Conservation (phyloP, 2,329 filamentous ascomycete genomes). For the Fusarium sp. region DNA sequence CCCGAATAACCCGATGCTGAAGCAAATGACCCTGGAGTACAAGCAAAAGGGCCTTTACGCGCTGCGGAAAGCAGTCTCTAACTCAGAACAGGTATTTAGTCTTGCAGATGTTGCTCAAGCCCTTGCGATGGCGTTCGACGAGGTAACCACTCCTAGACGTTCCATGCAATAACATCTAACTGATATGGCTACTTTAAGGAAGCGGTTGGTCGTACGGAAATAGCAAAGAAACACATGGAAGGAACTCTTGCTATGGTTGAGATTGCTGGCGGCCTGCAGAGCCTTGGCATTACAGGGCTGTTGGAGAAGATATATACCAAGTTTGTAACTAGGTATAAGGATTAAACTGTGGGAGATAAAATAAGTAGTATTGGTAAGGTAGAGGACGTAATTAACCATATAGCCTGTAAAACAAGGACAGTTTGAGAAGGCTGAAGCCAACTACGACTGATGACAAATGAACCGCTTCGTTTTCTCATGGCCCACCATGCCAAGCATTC, state of each 20-base stretch:
- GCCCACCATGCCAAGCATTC: neutral
- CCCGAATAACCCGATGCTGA: neutral
- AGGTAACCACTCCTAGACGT: neutral
- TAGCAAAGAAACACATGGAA: neutral
- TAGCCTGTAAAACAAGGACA: too few species aligned
- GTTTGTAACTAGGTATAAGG: neutral
- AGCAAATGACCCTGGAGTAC: slow-evolving; percentile 9
- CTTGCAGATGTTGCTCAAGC: neutral
- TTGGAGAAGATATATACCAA: neutral
- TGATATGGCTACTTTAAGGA: neutral
- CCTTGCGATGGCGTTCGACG: slow-evolving; percentile 20
- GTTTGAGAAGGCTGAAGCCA: too few species aligned
- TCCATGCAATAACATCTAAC: too few species aligned
- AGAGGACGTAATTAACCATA: neutral
- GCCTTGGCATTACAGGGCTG: neutral
- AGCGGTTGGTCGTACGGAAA: neutral
- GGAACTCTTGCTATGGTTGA: neutral
- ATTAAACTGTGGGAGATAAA: too few species aligned
- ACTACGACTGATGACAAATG: too few species aligned
- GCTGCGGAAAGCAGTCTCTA: slow-evolving; percentile 1
- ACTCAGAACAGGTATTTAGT: neutral
- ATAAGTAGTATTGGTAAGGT: neutral
- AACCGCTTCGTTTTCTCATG: too few species aligned
- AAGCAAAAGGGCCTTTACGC: slow-evolving; percentile 13
- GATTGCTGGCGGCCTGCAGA: neutral